A percentile compares a stretch with the other conserved stretches of the same genome.
Evolutionary conservation across 768 basidiomycete genomes (phyloP).

Genomic region (Steccherinum ochraceum): DNA sequence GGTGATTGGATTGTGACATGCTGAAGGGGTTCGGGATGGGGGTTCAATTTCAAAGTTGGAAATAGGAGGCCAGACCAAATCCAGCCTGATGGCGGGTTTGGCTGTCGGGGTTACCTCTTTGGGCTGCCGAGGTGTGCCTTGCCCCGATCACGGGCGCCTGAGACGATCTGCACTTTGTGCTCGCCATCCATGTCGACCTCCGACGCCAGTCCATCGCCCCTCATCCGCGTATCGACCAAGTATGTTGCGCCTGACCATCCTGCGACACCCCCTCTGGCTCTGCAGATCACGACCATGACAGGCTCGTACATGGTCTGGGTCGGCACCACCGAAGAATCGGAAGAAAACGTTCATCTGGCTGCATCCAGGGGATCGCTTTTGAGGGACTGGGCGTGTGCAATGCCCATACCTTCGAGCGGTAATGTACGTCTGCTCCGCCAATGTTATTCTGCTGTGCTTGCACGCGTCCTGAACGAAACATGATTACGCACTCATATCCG

Average conservation of each 20-base stretch:
- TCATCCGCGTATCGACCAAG: slow-evolving; percentile 40
- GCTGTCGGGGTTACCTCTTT: neutral
- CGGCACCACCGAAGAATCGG: slow-evolving; percentile 46
- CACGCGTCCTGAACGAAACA: neutral
- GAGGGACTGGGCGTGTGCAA: slow-evolving; percentile 79
- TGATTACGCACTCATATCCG: slow-evolving; percentile 4
- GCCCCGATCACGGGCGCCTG: slow-evolving; percentile 1
- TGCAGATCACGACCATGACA: slow-evolving; percentile 62
- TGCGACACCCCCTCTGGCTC: slow-evolving; percentile 48
- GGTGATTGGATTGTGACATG: too few relatives aligned
- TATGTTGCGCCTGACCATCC: slow-evolving; percentile 45
- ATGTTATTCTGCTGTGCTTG: neutral
- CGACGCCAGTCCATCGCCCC: too few relatives aligned
- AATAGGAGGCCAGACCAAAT: too few relatives aligned
- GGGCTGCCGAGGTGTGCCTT: neutral
- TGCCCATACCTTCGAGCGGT: slow-evolving; percentile 42
- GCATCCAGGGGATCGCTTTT: slow-evolving; percentile 50
- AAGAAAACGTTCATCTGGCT: slow-evolving; percentile 41
- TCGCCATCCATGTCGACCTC: slow-evolving; percentile 5
- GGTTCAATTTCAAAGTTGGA: too few relatives aligned
- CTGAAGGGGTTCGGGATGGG: too few relatives aligned
- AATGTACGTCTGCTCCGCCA: slow-evolving; percentile 19
- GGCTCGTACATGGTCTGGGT: slow-evolving; percentile 83
- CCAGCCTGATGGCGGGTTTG: neutral
- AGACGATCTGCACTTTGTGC: neutral